Conservation (phyloP, 257 asterid species). For the Solanum lycopersicoides region DNA sequence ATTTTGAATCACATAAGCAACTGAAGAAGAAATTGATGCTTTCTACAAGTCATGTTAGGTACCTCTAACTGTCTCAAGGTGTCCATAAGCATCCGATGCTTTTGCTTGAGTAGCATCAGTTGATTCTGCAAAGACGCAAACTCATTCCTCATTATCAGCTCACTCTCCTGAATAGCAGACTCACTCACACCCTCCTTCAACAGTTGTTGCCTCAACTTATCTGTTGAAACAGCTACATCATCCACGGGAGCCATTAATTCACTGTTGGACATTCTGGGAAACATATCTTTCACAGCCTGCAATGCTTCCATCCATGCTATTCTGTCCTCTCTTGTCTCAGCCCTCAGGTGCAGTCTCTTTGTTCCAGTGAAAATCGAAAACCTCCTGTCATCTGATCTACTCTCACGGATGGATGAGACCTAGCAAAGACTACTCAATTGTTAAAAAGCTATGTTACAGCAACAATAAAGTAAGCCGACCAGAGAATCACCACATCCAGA, state of each 20-base stretch:
- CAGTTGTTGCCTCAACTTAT: conserved; percentile 65
- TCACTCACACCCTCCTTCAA: conserved; percentile 64
- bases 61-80: conserved; percentile 93
- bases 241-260: conserved; percentile 90
- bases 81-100: conserved; percentile 74
- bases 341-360: conserved; percentile 82
- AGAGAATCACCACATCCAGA: neutral
- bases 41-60: conserved; percentile 37
- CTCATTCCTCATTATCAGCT: conserved; percentile 75
- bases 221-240: conserved; percentile 55
- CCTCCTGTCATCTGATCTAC: conserved; percentile 85
- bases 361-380: conserved; percentile 94
- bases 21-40: conserved; percentile 27
- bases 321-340: conserved; percentile 78
- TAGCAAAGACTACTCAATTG: conserved; percentile 19
- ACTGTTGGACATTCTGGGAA: conserved; percentile 91
- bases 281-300: conserved; percentile 86
- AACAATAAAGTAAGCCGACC: neutral
- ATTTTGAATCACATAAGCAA: conserved; percentile 10
- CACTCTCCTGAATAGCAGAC: conserved; percentile 65
- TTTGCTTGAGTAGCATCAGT: conserved; percentile 67
- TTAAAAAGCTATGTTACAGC: conserved; percentile 1
- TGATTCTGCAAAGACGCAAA: conserved; percentile 73
- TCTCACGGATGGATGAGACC: conserved; percentile 90
- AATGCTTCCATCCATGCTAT: conserved; percentile 81